phyloP scores from a whole-genome alignment of 1,139 yeast species.

The Hansenula lynferdii region DNA sequence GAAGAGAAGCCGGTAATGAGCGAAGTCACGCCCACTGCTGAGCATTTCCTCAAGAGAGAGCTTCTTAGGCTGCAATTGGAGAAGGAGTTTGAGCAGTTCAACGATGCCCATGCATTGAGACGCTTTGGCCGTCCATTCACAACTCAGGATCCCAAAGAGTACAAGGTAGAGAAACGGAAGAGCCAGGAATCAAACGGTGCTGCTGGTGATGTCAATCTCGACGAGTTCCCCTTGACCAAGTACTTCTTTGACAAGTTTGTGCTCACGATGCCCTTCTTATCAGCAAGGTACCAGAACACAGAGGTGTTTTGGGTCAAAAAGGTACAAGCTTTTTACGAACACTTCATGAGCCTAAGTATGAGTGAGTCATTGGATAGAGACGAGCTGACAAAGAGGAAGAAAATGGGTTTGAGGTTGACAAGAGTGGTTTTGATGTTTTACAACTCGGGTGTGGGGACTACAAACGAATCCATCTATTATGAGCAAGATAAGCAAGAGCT shows the following conservation, averaged over 20 bases:
- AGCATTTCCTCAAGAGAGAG: constrained; percentile 83
- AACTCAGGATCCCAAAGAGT: constrained; percentile 26
- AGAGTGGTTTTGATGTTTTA: constrained; percentile 62
- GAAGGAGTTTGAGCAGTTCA: constrained; percentile 54
- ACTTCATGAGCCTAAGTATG: constrained; percentile 65
- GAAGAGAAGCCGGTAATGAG: constrained; percentile 1
- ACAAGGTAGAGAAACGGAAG: constrained; percentile 1
- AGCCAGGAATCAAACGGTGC: not conserved
- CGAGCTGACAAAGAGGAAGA: constrained; percentile 65
- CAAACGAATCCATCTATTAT: constrained; percentile 49
- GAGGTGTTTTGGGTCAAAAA: constrained; percentile 69
- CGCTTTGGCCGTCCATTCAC: constrained; percentile 73
- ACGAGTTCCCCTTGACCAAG: constrained; percentile 56
- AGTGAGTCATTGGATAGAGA: constrained; percentile 70
- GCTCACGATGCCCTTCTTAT: constrained; percentile 69
- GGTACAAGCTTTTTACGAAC: constrained; percentile 76
- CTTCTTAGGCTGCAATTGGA: constrained; percentile 57
- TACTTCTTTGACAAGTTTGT: constrained; percentile 62
- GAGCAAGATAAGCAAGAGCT: constrained; percentile 28
- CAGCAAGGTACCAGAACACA: constrained; percentile 40
- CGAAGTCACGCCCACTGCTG: constrained; percentile 52
- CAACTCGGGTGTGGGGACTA: constrained; percentile 70
- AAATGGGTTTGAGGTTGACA: constrained; percentile 54
- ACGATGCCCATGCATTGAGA: constrained; percentile 55
- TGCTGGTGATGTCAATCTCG: constrained; percentile 6